Evolutionary conservation across 1,284 basidiomycete species (phyloP), one percentile per base, ranked within the genome.

Genomic region (Sporisorium graminicola): DNA sequence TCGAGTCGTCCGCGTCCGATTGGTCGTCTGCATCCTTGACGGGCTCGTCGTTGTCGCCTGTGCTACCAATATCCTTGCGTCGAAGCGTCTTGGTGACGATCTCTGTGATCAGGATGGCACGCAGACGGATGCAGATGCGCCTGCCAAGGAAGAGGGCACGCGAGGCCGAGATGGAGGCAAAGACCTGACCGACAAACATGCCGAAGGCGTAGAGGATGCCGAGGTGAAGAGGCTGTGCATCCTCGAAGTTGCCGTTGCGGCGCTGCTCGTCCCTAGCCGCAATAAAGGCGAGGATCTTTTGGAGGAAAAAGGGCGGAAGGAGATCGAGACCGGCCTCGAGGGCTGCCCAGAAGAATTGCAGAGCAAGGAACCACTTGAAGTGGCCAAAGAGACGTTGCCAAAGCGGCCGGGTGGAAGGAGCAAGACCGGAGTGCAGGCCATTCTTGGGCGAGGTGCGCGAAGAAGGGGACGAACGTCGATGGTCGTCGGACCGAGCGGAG

Each of bases 81-180:
- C 89, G 86, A 0, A 90, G 85, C 0, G 88, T 87, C 80, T 90
- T 90, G 55, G 88, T 87, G 70, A 89, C 88, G 29, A 89, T 87
- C 65, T 89, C 88, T 43, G 87, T 84, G 68, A 89, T 86, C 59
- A 90, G 86, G 65, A 89, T 87, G 1, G 88, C 86, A 31, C 85
- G 74, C 6, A 82, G 65, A 46, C 77, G 73, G 43, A 82, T 86
- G 59, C 88, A 88, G 24, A 88, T 84, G 52, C 88, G 83, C 16
- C 89, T 83, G 16, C 89, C 89, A 31, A 88, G 84, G 79, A 86
- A 86, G 5, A 90, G 85, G 0, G 85, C 83, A 67, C 88, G 87
- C n/a, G 86, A 87, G 43, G 86, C 84, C 0, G 82, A 82, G 29
- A 87, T 71, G 9, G 86, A 84, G 12, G 83, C 83, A 13, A 88